Evolutionary conservation across 228 moss, liverwort and hornwort species (phyloP), one percentile per base, ranked within the genome.

Genomic region (Sphagnum fallax): DNA sequence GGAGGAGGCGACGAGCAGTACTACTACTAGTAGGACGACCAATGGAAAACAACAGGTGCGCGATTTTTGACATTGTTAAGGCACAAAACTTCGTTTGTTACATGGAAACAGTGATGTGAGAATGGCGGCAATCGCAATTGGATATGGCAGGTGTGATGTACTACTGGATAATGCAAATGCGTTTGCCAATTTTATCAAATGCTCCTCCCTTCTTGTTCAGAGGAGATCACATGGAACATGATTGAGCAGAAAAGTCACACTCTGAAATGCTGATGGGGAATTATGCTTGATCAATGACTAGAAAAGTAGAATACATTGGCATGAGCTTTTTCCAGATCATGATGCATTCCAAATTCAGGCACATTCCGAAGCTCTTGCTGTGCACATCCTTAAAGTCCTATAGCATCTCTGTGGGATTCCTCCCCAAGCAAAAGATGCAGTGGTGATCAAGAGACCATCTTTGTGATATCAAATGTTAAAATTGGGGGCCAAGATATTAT

Each of bases 1-100:
- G 47, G 47, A 8, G 32, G 64, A 65, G 47, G 47, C 47, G 15
- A 8, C 47, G 49, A 65, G 48, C 48, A 32, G 18, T 47, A 32
- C 64, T 48, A 18, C 64, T 47, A 32, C 32, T 32, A 32, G 32
- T 32, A 32, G 32, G 32, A 18, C 64, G 47, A 65, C 64, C 8
- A 65, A 51, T 51, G 64, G 64, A 10, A 65, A 65, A 49, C 64
- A 65, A 48, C 64, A n/a, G 64, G 64, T 65, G 8, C 13, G 47
- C 10, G 10, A 6, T 8, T 47, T 65, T 48, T 49, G 10, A 8
- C 47, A 13, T 11, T 16, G 16, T 13, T 62, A 16, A 62, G 6
- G 15, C 6, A 6, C 12, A 16, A 6, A 16, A 6, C 14, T 13
- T 62, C 16, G 12, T 62, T 10, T 11, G 6, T 13, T 16, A 6